These are phyloP conservation scores for Cylindrotheca fusiformis DNA, from an alignment of 108 stramenopile species.

Conservation along the genomic window DNA sequence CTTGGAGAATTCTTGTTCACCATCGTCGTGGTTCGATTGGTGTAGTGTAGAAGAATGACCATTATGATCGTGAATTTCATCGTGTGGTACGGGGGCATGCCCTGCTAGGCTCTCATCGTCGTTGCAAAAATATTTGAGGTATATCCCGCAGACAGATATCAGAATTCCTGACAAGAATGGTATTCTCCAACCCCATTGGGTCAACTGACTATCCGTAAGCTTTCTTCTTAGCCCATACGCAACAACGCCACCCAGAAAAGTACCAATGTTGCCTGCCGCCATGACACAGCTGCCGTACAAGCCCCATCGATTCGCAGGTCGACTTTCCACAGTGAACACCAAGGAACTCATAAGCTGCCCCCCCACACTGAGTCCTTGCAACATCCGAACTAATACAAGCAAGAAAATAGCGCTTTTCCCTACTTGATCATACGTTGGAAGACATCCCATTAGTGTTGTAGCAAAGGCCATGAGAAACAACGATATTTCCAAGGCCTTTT, in stretches of 20 bases:
- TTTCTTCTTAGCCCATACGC: slow-evolving; percentile 36
- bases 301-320: slow-evolving; percentile 38
- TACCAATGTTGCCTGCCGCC: slow-evolving; percentile 64
- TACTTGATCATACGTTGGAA: slow-evolving; percentile 73
- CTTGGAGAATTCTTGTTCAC: neutral
- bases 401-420: slow-evolving; percentile 53
- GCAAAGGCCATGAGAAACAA: slow-evolving; percentile 77
- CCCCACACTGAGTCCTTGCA: slow-evolving; percentile 81
- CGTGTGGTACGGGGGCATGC: slow-evolving; percentile 8
- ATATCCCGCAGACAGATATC: slow-evolving; percentile 52
- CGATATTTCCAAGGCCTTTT: slow-evolving; percentile 52
- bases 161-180: slow-evolving; percentile 66
- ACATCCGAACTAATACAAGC: slow-evolving; percentile 54
- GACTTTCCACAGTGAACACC: slow-evolving; percentile 70
- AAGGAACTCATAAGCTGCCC: slow-evolving; percentile 74
- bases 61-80: slow-evolving; percentile 1
- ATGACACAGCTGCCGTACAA: slow-evolving; percentile 57
- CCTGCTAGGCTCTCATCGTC: slow-evolving; percentile 38
- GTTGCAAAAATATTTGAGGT: slow-evolving; percentile 49
- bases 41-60: neutral
- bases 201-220: slow-evolving; percentile 40
- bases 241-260: slow-evolving; percentile 53
- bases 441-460: slow-evolving; percentile 71
- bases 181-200: slow-evolving; percentile 69
- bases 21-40: neutral